Base-by-base conservation (phyloP, 1,284 basidiomycete genomes). In the Microbotryum violaceum region DNA sequence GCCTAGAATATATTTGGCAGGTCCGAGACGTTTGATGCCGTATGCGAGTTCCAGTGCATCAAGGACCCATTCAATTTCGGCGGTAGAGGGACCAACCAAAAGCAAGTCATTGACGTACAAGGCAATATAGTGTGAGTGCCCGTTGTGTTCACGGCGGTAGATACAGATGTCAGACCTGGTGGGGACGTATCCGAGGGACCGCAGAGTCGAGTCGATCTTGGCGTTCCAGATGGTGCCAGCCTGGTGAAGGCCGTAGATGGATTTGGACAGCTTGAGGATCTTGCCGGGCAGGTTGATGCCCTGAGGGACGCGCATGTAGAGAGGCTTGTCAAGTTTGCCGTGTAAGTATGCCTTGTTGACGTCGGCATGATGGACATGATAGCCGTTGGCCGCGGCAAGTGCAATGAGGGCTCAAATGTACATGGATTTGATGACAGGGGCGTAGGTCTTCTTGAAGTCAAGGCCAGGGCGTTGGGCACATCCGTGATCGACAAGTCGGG, bases 321-420 rank as follows among this genome's bases (percentile, higher is more conserved):
- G 70, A 2, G 72, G 70, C 52, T 80, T 77, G 1, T 78, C 71
- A 0, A 82, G 73, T 0, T 72, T 48, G 1, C 78, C 78, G 66
- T 80, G 77, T 0, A 80, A 71, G 59, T 76, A 81, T 0, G 78
- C 78, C 0, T 70, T 70, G 27, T 76, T 76, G n/a, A 81, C 71
- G 63, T 82, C 76, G 21, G 80, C 74, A 48, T 78, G 75, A 46
- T 78, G 71, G 1, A 79, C 53, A 33, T 77, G 71, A n/a, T 65
- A 66, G 49, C 75, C 72, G 27, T 74, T 52, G 3, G 56, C 20
- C 3, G 78, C 74, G 7, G 78, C 77, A 0, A 79, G 58, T 0
- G 77, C 73, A 0, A 80, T 69, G 2, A 80, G 55, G 1, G 74
- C 58, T 0, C 75, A 64, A 18, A 79, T 71, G 0, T 76, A 74